Conservation (phyloP, 2,329 filamentous ascomycete genomes). For the Fusarium denticulatum region DNA sequence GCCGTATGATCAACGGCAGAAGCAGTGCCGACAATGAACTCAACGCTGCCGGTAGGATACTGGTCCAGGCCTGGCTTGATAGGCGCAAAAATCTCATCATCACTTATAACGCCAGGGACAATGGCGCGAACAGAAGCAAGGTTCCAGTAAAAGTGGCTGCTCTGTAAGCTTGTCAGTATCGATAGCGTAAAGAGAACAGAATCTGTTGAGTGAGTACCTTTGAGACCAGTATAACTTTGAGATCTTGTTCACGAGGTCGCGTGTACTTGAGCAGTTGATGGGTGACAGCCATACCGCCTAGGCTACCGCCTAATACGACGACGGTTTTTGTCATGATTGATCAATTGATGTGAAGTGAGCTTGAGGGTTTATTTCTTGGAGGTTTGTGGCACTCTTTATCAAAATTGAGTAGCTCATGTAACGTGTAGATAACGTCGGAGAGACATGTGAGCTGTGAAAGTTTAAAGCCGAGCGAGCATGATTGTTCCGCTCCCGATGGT, state of each 20-base stretch:
- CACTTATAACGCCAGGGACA: constrained; percentile 59
- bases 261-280: constrained; percentile 66
- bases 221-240: constrained; percentile 66
- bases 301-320: constrained; percentile 64
- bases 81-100: constrained; percentile 61
- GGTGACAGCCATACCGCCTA: constrained; percentile 62
- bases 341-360: neutral
- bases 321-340: constrained; percentile 60
- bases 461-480: constrained; percentile 4
- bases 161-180: constrained; percentile 48
- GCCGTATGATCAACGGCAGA: constrained; percentile 51
- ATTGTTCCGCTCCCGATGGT: constrained; percentile 13
- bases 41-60: constrained; percentile 60
- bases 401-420: neutral
- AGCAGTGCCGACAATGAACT: constrained; percentile 63
- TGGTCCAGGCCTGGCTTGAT: constrained; percentile 60
- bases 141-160: constrained; percentile 69
- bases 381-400: neutral
- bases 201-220: constrained; percentile 52
- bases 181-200: too few species aligned
- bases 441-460: constrained; percentile 3
- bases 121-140: constrained; percentile 65
- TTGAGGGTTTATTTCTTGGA: neutral
- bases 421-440: neutral
- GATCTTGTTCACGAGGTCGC: constrained; percentile 53